phyloP scores from a whole-genome alignment of 1,284 basidiomycete genomes.

The Agaricales sp. region DNA sequence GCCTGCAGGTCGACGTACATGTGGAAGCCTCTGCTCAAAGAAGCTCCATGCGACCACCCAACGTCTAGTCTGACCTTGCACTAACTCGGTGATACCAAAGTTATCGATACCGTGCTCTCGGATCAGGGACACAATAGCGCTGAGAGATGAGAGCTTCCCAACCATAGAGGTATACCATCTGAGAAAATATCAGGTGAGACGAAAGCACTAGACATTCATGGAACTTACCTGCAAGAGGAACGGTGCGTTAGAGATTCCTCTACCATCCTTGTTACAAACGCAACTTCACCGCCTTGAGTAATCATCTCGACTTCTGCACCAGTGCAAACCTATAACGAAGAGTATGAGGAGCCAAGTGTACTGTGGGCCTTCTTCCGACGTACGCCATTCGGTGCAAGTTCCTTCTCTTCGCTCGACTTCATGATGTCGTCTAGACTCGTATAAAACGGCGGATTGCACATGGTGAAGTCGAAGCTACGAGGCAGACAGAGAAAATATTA shows the following conservation, averaged over 20 bases:
- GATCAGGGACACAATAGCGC: conserved; percentile 47
- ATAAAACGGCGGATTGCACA: conserved; percentile 98
- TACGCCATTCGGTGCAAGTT: conserved; percentile 54
- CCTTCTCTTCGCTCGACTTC: conserved; percentile 51
- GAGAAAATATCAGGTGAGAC: neutral
- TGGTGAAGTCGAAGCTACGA: conserved; percentile 55
- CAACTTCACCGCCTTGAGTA: conserved; percentile 74
- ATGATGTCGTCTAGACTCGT: conserved; percentile 57
- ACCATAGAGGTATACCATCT: conserved; percentile 93
- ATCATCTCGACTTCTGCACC: conserved; percentile 83
- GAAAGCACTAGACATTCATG: neutral
- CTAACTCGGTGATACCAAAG: conserved; percentile 75
- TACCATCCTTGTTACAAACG: conserved; percentile 74
- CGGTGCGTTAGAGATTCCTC: conserved; percentile 46
- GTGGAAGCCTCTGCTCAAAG: conserved; percentile 50
- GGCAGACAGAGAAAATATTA: neutral
- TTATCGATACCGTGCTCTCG: conserved; percentile 63
- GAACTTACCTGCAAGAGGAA: conserved; percentile 36
- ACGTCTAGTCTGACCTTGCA: conserved; percentile 78
- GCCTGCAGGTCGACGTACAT: conserved; percentile 41
- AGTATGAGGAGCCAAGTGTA: conserved; percentile 2
- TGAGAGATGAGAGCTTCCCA: conserved; percentile 74
- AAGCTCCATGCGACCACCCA: conserved; percentile 90
- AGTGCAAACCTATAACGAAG: conserved; percentile 57
- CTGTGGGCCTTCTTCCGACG: conserved; percentile 15